Base-by-base conservation (phyloP, 129 eudicot genomes). In the Mikania micrantha region DNA sequence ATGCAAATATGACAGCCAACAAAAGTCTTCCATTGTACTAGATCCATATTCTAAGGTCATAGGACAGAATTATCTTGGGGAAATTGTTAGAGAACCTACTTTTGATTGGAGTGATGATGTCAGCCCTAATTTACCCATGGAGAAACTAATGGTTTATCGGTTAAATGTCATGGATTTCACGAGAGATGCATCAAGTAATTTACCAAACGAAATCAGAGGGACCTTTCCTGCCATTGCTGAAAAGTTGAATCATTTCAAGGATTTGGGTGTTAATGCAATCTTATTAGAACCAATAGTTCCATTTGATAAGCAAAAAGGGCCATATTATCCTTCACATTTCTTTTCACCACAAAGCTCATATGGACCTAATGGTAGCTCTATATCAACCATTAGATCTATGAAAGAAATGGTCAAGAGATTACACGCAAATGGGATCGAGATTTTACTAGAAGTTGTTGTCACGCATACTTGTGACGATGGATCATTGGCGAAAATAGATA, bases 401-500 rank as follows among this genome's bases (percentile, higher is more conserved):
- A 94, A 87, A 76, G 94, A 87, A 74, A 94, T 94, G 99, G 85
- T 94, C 52, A 90, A 90, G 84, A 78, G 44, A 66, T 79, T 94
- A 72, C 99, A 94, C 34, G 81, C 82, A 45, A 74, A 57, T 21
- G 95, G 97, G 36, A 87, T 94, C 5, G 99, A 94, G 83, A 78
- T 94, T 69, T 78, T 87, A 9, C 74, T 94, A 40, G 99, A 94
- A 87, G 99, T 94, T 76, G 95, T 85, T 20, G 79, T 85, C 82
- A 85, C 94, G 5, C 96, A 87, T 52, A 82, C 90, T 19, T 74
- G 90, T 66, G 85, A 83, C 20, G 29, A 17, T 21, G 71, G 77
- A 38, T 36, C 90, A 53, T 49, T 90, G 41, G 52, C 44, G 71
- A 81, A 79, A 28, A 85, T 90, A 22, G 99, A 94, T 75, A 48